Evolutionary conservation across 2,329 filamentous ascomycete genomes (phyloP), one percentile per base, ranked within the genome.

Genomic region (Incumbomyces lentus): DNA sequence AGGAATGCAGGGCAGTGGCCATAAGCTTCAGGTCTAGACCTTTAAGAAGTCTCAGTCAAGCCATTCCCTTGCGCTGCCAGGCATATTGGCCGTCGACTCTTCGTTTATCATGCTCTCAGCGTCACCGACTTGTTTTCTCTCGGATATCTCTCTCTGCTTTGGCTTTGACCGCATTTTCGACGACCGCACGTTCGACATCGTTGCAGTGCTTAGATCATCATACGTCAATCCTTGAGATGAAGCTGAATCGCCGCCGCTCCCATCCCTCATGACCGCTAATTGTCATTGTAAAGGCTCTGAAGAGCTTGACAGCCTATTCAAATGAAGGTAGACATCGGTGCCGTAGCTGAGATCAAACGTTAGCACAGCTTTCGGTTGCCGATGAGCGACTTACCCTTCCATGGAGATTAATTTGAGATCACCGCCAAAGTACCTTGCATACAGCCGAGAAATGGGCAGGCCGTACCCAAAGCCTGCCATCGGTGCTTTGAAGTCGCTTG

Each of bases 381-480:
- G 7, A 45, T 14, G 43, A 30, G 5, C 29, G 35, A 49, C 84
- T 74, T 72, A 95, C 86, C 92, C 92, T 73, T 98, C 92, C 92
- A 98, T 98, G 64, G 88, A 95, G 61, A 98, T 98, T 64, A 98
- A 68, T 68, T 96, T 96, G 59, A 98, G 66, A 65, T 98, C 92
- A 49, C 92, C 92, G 49, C 92, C 92, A 69, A 98, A 98, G 69
- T 98, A 98, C 55, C 92, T 75, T 46, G 92, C 92, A 60, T 98
- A 98, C 44, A 98, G 72, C 54, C 92, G 75, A 56, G 86, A 94
- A 52, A 98, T 96, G 0, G 92, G 92, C 55, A 98, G 64, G 13
- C 92, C 92, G 60, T 98, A 98, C n/a, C 92, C 92, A 61, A 96
- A 98, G 2, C 92, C 92, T 52, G 92, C 92, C 92, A 98, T 96